Evolutionary conservation across 2,329 filamentous ascomycete species (phyloP).

Genomic region (Myriosclerotinia scirpicola): DNA sequence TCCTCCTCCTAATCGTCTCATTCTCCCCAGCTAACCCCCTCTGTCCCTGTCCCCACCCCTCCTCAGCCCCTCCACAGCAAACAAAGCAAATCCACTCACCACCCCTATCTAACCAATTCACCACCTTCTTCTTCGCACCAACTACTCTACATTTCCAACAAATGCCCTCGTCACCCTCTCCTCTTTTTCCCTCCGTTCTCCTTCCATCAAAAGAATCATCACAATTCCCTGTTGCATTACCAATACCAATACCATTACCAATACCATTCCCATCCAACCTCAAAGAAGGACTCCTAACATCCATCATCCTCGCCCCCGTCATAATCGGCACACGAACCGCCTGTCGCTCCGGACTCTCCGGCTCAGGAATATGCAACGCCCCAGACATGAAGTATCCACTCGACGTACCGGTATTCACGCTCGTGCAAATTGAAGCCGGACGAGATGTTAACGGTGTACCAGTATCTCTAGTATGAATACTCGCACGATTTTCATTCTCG

Average conservation of each 20-base stretch:
- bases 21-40: not conserved
- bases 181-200: not conserved
- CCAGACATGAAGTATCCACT: slow-evolving; percentile 8
- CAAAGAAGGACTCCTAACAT: not conserved
- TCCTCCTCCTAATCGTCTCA: slow-evolving; percentile 6
- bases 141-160: slow-evolving; percentile 37
- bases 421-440: not conserved
- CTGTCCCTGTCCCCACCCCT: slow-evolving; percentile 22
- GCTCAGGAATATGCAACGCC: not conserved
- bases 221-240: no score
- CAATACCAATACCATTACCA: not conserved
- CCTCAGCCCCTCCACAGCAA: slow-evolving; percentile 36
- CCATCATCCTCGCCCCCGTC: slow-evolving; percentile 14
- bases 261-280: not conserved
- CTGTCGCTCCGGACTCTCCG: not conserved
- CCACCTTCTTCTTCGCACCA: slow-evolving; percentile 30
- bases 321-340: slow-evolving; percentile 19
- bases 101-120: slow-evolving; percentile 30
- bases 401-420: not conserved
- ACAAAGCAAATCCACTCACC: slow-evolving; percentile 32
- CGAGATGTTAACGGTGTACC: not conserved
- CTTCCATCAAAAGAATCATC: not conserved
- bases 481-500: slow-evolving; percentile 3
- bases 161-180: not conserved
- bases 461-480: no score